phyloP scores from a whole-genome alignment of 495 filamentous ascomycete species.

The Podospora tetraspora region DNA sequence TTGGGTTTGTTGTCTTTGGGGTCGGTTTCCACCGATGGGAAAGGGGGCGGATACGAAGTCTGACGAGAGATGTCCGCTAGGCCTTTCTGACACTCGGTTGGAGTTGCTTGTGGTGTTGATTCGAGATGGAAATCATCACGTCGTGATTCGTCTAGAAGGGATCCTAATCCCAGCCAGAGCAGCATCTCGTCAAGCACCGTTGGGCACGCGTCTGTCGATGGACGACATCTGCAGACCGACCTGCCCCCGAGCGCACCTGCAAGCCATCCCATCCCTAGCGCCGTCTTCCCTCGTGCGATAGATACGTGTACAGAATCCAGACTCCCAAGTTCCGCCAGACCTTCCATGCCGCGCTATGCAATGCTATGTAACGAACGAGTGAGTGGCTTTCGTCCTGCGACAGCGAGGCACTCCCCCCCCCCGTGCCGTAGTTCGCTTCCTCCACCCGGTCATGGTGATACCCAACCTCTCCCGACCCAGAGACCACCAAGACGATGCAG shows the following conservation, averaged over 20 bases:
- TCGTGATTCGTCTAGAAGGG: neutral
- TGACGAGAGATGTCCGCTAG: neutral
- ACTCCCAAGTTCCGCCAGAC: conserved; percentile 5
- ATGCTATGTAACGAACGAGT: conserved; percentile 9
- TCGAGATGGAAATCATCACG: neutral
- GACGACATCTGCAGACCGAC: neutral
- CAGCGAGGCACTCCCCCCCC: neutral
- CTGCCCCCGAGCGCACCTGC: conserved; percentile 1
- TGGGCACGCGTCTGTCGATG: neutral
- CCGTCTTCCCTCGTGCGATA: conserved; percentile 2
- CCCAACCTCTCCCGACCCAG: conserved; percentile 5
- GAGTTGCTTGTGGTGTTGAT: neutral
- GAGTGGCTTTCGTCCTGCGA: neutral
- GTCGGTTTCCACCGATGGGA: neutral
- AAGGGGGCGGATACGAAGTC: neutral
- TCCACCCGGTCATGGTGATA: conserved; percentile 10
- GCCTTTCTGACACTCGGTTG: neutral
- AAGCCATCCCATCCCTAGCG: conserved; percentile 15
- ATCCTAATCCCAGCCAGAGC: no score
- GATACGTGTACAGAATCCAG: conserved; percentile 5
- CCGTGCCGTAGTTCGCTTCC: neutral
- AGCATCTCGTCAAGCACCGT: neutral
- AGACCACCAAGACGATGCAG: conserved; percentile 8
- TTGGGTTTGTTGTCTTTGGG: neutral
- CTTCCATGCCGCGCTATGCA: conserved; percentile 6